Evolutionary conservation across 148 eudicot genomes (phyloP), one percentile per base, ranked within the genome.

Genomic region (Silene uniflora): DNA sequence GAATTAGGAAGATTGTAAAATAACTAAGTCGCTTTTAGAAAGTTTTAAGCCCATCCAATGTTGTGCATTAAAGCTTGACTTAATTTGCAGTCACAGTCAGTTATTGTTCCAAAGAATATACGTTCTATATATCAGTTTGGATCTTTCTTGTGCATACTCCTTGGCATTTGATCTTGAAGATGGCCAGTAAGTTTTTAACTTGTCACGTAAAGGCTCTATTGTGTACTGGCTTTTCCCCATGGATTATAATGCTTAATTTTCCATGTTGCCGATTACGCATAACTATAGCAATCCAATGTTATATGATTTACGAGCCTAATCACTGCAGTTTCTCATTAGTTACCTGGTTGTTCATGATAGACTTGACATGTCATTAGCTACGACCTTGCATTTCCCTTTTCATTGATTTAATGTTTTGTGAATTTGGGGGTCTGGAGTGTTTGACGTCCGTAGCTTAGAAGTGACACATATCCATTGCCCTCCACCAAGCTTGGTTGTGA

Each of bases 381-480:
- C 29, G 12, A 60, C 2, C 25, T 23, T 52, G n/a, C 62, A 44
- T 42, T 16, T 77, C 58, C 69, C 14, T 68, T 72, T 6, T 12
- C 21, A 17, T 23, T 65, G 59, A 54, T 46, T 19, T 10, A 67
- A 44, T 52, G 35, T 18, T 62, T 62, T 46, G 59, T 67, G 27
- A 21, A 69, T 74, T n/a, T 80, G 67, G 84, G 91, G 98, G 98
- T 94, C 98, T 18, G 98, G 97, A 47, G 85, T 91, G 73, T 83
- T 94, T 74, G 91, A 94, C 73, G 69, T 86, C 60, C 85, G 81
- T 80, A 86, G 75, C 78, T 75, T 81, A 79, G 84, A 87, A 78
- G 92, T 89, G 75, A 87, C 98, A 49, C 98, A 94, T 82, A 87
- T 91, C 78, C 98, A 94, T 80, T 94, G 98, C 79, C 98, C 98